Base-by-base conservation (phyloP, 805 yeast species). In the Metschnikowia cerradonensis region DNA sequence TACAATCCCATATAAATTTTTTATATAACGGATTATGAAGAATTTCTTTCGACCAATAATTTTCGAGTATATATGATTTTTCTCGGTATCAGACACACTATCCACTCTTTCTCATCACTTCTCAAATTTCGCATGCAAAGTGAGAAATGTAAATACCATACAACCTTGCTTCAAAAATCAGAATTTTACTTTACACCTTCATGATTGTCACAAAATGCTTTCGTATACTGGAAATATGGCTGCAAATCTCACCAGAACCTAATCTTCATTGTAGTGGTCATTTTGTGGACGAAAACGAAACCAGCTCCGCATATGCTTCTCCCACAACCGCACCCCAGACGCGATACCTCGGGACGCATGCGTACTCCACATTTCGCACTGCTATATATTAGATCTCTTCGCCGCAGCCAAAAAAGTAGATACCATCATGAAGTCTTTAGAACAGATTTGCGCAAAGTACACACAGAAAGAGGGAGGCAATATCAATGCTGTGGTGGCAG, bases 401-500 rank as follows among this genome's bases (percentile, higher is more conserved):
- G 7, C 23, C 40, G 14, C 23, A 37, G 15, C 23, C 40, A 19
- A 37, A 37, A 19, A 19, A 37, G 22, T 26, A 33, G n/a, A 22
- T 43, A 6, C n/a, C 38, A 15, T 5, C 47, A 45, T 45, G 48
- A 15, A 10, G 13, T 17, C 34, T 10, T 50, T 52, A n/a, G 51
- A 52, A 10, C 22, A 41, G 10, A 41, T 52, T 15, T 52, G 55
- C 41, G 23, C 47, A 15, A 47, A 44, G 35, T 49, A 49, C 39
- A 35, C 52, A 15, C 35, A 47, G 3, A 15, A 26, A 11, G 34
- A 22, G 14, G 44, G 36, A 3, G 52, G 44, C 8, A 40, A 33
- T n/a, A 49, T 57, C 20, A 49, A 49, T 37, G 58, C 49, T 5
- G 49, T 59, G 2, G 42, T 55, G 17, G 60, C 60, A 3, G 62